A percentile compares a stretch with the other conserved stretches of the same genome.
phyloP scores from a whole-genome alignment of 305 asterid genomes.

The Euphrasia arctica region DNA sequence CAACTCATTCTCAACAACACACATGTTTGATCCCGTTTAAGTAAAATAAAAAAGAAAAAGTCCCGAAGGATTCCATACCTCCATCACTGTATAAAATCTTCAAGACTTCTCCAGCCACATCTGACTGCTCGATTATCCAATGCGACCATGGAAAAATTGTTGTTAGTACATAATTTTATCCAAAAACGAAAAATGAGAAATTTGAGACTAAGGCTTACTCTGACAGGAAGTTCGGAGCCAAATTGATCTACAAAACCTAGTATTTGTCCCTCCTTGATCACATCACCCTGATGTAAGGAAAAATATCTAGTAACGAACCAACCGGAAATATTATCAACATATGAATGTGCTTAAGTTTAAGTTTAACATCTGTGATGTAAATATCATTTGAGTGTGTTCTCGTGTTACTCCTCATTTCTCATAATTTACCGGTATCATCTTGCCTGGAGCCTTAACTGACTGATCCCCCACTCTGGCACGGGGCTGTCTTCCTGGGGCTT shows the following conservation, averaged over 20 bases:
- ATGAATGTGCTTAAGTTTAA: too few relatives aligned
- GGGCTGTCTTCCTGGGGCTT: too few relatives aligned
- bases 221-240: slow-evolving; percentile 63
- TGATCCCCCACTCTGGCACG: too few relatives aligned
- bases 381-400: too few relatives aligned
- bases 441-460: too few relatives aligned
- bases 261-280: slow-evolving; percentile 77
- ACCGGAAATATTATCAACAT: slow-evolving; percentile 12
- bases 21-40: too few relatives aligned
- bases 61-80: slow-evolving; percentile 37
- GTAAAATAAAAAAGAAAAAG: too few relatives aligned
- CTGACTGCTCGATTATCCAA: slow-evolving; percentile 47
- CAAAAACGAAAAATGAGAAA: slow-evolving; percentile 18
- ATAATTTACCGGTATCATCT: too few relatives aligned
- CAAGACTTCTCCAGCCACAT: slow-evolving; percentile 74
- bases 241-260: slow-evolving; percentile 68
- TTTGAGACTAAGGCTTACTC: slow-evolving; percentile 42
- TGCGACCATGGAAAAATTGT: slow-evolving; percentile 18
- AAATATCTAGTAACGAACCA: slow-evolving; percentile 6
- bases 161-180: slow-evolving; percentile 19
- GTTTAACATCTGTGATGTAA: not conserved
- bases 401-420: too few relatives aligned
- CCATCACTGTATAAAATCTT: slow-evolving; percentile 65
- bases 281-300: slow-evolving; percentile 53
- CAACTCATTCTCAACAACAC: too few relatives aligned